phyloP scores from a whole-genome alignment of 202 grass and related monocot species.

The Dendrocalamus latiflorus region DNA sequence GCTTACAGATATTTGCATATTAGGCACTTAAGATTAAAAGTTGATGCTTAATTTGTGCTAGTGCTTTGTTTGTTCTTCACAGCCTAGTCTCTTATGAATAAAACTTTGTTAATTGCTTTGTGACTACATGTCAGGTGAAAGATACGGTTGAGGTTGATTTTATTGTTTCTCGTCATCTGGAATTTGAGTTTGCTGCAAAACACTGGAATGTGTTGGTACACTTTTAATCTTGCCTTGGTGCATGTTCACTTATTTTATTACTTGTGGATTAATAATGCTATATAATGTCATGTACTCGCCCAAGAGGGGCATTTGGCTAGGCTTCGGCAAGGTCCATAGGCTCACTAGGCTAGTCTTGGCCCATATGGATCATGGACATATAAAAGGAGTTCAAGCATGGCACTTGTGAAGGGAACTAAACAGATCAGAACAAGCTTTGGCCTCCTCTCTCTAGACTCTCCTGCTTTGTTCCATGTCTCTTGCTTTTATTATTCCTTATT shows the following conservation, averaged over 20 bases:
- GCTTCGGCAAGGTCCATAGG: too few relatives aligned
- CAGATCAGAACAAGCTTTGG: too few relatives aligned
- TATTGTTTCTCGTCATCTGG: slow-evolving; percentile 86
- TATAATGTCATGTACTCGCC: too few relatives aligned
- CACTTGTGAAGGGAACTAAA: too few relatives aligned
- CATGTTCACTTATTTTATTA: slow-evolving; percentile 21
- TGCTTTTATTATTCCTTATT: too few relatives aligned
- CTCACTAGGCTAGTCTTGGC: too few relatives aligned
- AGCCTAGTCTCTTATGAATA: neutral
- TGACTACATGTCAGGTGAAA: slow-evolving; percentile 61
- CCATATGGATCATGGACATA: too few relatives aligned
- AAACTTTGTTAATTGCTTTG: neutral
- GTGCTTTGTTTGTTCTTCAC: neutral
- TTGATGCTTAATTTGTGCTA: neutral
- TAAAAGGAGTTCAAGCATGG: too few relatives aligned
- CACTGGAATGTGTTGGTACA: slow-evolving; percentile 73
- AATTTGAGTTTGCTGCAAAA: slow-evolving; percentile 64
- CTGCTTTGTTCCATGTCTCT: too few relatives aligned
- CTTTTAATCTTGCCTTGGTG: slow-evolving; percentile 18
- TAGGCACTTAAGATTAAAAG: neutral
- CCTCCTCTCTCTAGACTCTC: too few relatives aligned
- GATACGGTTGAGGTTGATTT: slow-evolving; percentile 90
- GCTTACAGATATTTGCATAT: slow-evolving; percentile 21
- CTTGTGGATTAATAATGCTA: neutral
- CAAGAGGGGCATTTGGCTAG: too few relatives aligned